A percentile compares a stretch with the other conserved stretches of the same genome.
These are phyloP conservation scores for Teratosphaeria destructans DNA, from an alignment of 2,329 filamentous ascomycete species.

Conservation along the genomic window DNA sequence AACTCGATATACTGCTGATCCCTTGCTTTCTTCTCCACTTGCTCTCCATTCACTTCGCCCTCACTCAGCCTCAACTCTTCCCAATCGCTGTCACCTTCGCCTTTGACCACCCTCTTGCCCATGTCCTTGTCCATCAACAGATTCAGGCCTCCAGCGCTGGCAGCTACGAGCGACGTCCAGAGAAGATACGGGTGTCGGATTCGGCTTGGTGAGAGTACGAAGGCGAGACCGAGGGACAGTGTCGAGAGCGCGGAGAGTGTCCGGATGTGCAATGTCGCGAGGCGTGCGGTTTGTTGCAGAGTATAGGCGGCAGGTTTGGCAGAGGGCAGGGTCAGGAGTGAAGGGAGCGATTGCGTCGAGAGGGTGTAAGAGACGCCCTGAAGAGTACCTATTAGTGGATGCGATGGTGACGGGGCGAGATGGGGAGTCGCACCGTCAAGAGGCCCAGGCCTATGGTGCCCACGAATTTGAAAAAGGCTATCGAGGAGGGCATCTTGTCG, in stretches of 20 bases:
- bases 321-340: constrained; percentile 70
- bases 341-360: constrained; percentile 65
- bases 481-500: constrained; percentile 35
- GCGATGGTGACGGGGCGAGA: background rate
- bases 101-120: constrained; percentile 15
- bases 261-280: constrained; percentile 58
- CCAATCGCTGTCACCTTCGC: constrained; percentile 23
- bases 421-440: constrained; percentile 33
- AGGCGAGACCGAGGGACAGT: constrained; percentile 66
- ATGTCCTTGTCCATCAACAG: constrained; percentile 16
- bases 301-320: constrained; percentile 60
- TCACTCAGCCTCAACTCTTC: background rate
- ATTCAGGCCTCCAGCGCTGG: constrained; percentile 32
- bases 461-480: constrained; percentile 82
- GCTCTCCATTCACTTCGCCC: constrained; percentile 40
- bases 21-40: constrained; percentile 37
- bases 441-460: constrained; percentile 83
- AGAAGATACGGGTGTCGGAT: constrained; percentile 80
- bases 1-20: constrained; percentile 32
- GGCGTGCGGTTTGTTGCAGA: constrained; percentile 47
- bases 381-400: background rate
- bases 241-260: constrained; percentile 59
- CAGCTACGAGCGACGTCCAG: constrained; percentile 65
- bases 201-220: constrained; percentile 60
- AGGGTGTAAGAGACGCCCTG: constrained; percentile 86